Evolutionary conservation across 2,329 filamentous ascomycete genomes (phyloP), one percentile per base, ranked within the genome.

Genomic region (Xylaria polymorpha): DNA sequence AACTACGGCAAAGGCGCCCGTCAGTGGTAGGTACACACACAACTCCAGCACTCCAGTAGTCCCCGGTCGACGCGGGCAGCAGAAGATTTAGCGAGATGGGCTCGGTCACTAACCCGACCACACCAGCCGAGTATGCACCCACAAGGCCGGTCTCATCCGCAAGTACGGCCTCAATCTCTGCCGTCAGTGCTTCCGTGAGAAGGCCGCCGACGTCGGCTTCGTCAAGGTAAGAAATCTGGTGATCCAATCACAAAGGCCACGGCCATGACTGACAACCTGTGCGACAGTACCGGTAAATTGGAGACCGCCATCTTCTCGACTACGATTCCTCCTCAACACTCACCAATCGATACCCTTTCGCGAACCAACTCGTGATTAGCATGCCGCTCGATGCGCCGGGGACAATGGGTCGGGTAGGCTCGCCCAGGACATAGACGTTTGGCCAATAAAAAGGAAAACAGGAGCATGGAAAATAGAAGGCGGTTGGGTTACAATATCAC

Each of bases 121-220:
- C 14, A 25, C 35, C 76, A 89, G 87, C 87, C 87, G 87, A 74
- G 86, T 89, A 81, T 90, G 87, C 93, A 94, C 94, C 83, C 95
- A 99, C 92, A 91, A 90, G 83, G 95, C 96, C 81, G 96, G 96
- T 97, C 91, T 99, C 79, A 97, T 99, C 91, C 94, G 96, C 89
- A 99, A 99, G 89, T 99, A 99, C 88, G 95, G 96, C 83, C 90
- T 98, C 79, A 94, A 97, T 86, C 89, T 92, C 82, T 92, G 90
- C 89, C 89, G 90, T 88, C 90, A 92, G 83, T 92, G 90, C 87
- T 92, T 74, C 70, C 68, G 71, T 44, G 71, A 72, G 71, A 64
- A 72, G 66, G 62, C 66, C 50, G 12, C 51, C 53, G 46, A 65
- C 20, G 44, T 72, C 50, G 71, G 71, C 22, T 72, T 72, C 66